A percentile compares a stretch with the other conserved stretches of the same genome.
Conservation (phyloP, 2,329 filamentous ascomycete genomes). For the Ustulina deusta region DNA sequence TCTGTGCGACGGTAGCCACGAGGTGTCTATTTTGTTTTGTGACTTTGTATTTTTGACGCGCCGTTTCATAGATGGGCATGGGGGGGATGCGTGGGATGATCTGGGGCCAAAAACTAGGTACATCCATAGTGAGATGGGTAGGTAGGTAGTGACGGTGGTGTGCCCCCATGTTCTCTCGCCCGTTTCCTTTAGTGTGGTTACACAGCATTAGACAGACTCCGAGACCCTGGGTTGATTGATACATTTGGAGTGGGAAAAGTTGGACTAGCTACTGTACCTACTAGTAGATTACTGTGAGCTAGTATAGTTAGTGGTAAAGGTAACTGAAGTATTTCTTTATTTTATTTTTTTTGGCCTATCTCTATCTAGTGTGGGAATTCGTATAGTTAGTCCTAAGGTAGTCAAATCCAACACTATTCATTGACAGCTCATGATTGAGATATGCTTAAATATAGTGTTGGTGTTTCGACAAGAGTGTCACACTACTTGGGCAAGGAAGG, state of each 20-base stretch:
- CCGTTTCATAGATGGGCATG: constrained; percentile 19
- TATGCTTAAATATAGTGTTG: background rate
- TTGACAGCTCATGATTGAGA: background rate
- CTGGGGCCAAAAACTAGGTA: constrained; percentile 11
- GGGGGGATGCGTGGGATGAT: too few relatives aligned
- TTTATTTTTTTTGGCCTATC: background rate
- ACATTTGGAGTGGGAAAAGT: constrained; percentile 2
- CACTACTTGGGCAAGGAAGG: background rate
- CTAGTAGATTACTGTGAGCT: background rate
- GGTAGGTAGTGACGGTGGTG: constrained; percentile 18
- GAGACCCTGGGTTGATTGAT: constrained; percentile 20
- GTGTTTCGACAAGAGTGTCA: background rate
- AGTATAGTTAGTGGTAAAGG: background rate
- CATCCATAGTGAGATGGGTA: constrained; percentile 28
- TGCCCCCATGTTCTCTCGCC: constrained; percentile 20
- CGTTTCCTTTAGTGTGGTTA: constrained; percentile 40
- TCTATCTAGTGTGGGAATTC: background rate
- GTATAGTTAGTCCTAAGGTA: background rate
- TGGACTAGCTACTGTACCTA: too few relatives aligned
- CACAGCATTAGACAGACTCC: constrained; percentile 40
- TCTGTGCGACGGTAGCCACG: constrained; percentile 46
- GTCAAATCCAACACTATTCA: background rate
- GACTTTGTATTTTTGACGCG: constrained; percentile 8
- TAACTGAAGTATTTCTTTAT: background rate
- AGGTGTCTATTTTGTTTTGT: constrained; percentile 37